Evolutionary conservation across 106 monocot species (phyloP).

Genomic region (Narthecium ossifragum): DNA sequence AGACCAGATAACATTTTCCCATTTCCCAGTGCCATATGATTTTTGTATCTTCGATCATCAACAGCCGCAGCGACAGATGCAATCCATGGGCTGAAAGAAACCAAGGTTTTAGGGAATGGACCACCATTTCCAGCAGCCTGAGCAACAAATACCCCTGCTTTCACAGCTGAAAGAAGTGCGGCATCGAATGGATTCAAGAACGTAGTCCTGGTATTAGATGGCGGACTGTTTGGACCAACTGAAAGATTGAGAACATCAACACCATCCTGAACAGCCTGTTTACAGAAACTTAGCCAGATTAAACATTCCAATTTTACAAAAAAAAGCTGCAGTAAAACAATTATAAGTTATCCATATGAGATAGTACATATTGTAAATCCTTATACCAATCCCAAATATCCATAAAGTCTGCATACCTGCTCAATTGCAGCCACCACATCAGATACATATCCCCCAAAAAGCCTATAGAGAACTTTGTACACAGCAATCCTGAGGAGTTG

Average conservation of each 20-base stretch:
- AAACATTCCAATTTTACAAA: too few species aligned
- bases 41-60: constrained; percentile 96
- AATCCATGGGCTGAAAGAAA: constrained; percentile 98
- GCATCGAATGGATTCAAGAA: constrained; percentile 98
- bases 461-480: constrained; percentile 95
- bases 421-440: constrained; percentile 99
- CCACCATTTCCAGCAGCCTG: constrained; percentile 99
- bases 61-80: constrained; percentile 96
- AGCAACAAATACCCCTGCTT: constrained; percentile 96
- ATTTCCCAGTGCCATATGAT: constrained; percentile 77
- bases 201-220: constrained; percentile 73
- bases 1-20: constrained; percentile 69
- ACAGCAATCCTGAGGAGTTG: constrained; percentile 70
- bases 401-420: constrained; percentile 54
- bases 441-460: constrained; percentile 96
- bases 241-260: constrained; percentile 96
- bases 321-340: too few species aligned
- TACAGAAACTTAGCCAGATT: constrained; percentile 10
- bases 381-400: too few species aligned
- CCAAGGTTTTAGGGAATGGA: constrained; percentile 88
- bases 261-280: constrained; percentile 96
- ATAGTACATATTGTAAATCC: too few species aligned
- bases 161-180: constrained; percentile 91
- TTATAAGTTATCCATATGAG: too few species aligned
- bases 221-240: constrained; percentile 94